Evolutionary conservation across 164 flowering plant species (phyloP).

Genomic region (Sedum album): DNA sequence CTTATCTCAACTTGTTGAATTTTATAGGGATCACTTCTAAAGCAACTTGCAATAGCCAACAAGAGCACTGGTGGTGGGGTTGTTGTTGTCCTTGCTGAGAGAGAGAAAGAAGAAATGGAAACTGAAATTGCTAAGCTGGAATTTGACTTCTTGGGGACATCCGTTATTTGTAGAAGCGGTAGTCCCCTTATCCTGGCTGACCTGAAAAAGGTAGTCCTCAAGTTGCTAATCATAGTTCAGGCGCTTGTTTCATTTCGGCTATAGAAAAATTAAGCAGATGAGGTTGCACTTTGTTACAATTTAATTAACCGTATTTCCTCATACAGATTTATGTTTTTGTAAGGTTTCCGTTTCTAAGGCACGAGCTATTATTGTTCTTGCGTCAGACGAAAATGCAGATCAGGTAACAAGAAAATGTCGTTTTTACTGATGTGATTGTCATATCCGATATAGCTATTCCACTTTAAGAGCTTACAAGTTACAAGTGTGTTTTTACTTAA

Average conservation of each 20-base stretch:
- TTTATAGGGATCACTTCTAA: conserved; percentile 81
- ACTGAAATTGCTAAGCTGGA: conserved; percentile 91
- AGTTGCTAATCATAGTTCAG: too few species aligned
- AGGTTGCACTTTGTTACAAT: too few species aligned
- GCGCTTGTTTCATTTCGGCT: too few species aligned
- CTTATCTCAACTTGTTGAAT: too few species aligned
- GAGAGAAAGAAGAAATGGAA: conserved; percentile 98
- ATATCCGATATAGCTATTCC: not conserved
- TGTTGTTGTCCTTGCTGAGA: conserved; percentile 86
- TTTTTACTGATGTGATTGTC: not conserved
- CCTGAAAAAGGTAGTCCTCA: conserved; percentile 62
- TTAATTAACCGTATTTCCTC: too few species aligned
- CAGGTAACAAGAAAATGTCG: conserved; percentile 36
- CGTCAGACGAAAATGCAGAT: conserved; percentile 92
- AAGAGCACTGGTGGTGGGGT: conserved; percentile 89
- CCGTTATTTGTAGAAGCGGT: conserved; percentile 92
- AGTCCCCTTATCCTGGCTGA: conserved; percentile 92
- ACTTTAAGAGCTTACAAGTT: not conserved
- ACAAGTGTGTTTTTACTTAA: not conserved
- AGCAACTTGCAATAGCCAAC: conserved; percentile 92
- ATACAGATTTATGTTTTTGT: conserved; percentile 9
- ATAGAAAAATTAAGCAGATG: too few species aligned
- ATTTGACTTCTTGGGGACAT: conserved; percentile 87
- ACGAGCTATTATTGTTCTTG: conserved; percentile 82
- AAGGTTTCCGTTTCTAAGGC: conserved; percentile 95